Base-by-base conservation (phyloP, 257 asterid species). In the Solanum bulbocastanum region DNA sequence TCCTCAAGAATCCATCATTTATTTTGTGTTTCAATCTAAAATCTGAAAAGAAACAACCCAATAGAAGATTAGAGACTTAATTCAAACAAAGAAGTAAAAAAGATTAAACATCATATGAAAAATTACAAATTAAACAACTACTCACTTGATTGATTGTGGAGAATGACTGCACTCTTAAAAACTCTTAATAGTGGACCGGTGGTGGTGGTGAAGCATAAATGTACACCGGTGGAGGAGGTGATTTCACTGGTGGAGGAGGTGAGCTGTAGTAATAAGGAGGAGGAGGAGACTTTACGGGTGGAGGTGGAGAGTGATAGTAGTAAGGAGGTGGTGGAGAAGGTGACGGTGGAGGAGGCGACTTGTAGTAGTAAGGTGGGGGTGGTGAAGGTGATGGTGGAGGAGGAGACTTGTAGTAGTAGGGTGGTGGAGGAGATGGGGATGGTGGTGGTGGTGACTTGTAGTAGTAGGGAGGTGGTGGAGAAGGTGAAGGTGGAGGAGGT, bases 101-200 rank as follows among this genome's bases (percentile, higher is more conserved):
- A 39, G 27, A 23, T 37, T 83, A 14, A 68, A 2, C 16, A 22
- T 18, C 27, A 5, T 20, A 72, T 32, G 40, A 8, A n/a, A 72
- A 2, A 30, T 2, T 20, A 6, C 0, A 36, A 56, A 56, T 42
- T 27, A 71, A 52, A 11, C 3, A 46, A 9, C n/a, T 18, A 79
- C 90, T 87, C 83, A 87, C 91, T 30, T 30, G 78, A 27, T 68
- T 37, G 87, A n/a, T 56, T 8, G 58, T 52, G 36, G 39, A 6
- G 88, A 13, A 56, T 68, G 69, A 36, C 3, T 74, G 39, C 74
- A 25, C 40, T 71, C 12, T 74, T 60, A 37, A 30, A 81, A 40
- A 0, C 35, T 16, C 56, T 87, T 49, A 89, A 56, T 89, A 84
- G 86, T 89, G 84, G n/a, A 40, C 23, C 2, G 84, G 84, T 13